phyloP scores from a whole-genome alignment of 1,284 basidiomycete species.

The Cryptococcus amylolentus region DNA sequence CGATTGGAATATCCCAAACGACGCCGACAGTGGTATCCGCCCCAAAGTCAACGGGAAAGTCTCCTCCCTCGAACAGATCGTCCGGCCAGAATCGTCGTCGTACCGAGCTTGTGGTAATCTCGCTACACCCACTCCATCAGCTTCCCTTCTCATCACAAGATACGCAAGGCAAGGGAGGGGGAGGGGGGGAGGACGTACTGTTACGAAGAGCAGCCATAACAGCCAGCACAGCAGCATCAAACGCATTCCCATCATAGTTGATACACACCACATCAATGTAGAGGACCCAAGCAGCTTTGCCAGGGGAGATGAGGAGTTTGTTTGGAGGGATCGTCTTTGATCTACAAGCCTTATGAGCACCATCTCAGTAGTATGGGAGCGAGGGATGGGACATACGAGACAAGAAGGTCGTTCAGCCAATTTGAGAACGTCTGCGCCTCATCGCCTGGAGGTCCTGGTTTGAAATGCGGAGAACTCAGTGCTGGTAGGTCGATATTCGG shows the following conservation, averaged over 20 bases:
- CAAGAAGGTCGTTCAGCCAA: constrained; percentile 69
- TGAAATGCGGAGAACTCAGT: constrained; percentile 87
- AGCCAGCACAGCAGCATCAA: constrained; percentile 84
- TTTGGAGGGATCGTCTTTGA: constrained; percentile 63
- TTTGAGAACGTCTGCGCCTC: constrained; percentile 86
- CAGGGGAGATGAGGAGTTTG: constrained; percentile 73
- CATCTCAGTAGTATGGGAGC: background rate
- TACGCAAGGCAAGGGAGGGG: background rate
- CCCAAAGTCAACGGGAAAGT: constrained; percentile 51
- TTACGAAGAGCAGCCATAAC: constrained; percentile 81
- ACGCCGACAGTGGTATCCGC: constrained; percentile 60
- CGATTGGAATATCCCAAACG: constrained; percentile 81
- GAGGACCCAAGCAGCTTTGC: constrained; percentile 81
- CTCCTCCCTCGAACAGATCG: constrained; percentile 62
- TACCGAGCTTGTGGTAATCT: constrained; percentile 69
- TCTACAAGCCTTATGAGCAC: constrained; percentile 48
- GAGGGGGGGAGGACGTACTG: constrained; percentile 57
- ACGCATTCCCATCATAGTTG: constrained; percentile 93
- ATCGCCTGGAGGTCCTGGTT: constrained; percentile 86
- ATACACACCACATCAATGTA: constrained; percentile 93
- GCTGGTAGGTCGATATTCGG: constrained; percentile 89
- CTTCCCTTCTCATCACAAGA: background rate
- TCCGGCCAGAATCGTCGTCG: constrained; percentile 64
- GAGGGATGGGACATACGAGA: constrained; percentile 57
- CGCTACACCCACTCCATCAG: constrained; percentile 52